These are phyloP conservation scores for Rosa hybrid DNA, from an alignment of 331 rosid genomes.

Conservation along the genomic window DNA sequence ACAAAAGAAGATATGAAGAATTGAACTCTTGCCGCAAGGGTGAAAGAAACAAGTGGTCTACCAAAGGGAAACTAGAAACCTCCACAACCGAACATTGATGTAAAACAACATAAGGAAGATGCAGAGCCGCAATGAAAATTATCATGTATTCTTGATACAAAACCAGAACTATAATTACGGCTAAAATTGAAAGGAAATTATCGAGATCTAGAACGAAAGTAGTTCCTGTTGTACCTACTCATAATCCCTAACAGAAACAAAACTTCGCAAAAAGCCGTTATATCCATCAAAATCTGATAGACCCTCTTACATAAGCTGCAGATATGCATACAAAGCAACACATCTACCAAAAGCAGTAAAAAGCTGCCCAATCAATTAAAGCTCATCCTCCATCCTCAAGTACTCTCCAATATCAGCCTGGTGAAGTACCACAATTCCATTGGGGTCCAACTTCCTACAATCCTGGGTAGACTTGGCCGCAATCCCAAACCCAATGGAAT, in stretches of 20 bases:
- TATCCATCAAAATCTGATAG: neutral
- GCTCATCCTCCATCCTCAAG: conserved; percentile 93
- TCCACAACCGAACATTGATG: neutral
- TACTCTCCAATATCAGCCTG: conserved; percentile 94
- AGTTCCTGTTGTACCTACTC: neutral
- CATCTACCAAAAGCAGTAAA: neutral
- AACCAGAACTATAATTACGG: neutral
- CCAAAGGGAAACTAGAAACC: neutral
- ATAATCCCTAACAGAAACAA: neutral
- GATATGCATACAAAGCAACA: neutral
- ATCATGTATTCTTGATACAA: neutral
- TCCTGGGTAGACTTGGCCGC: conserved; percentile 92
- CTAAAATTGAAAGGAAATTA: neutral
- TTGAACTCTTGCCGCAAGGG: neutral
- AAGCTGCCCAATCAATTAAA: conserved; percentile 33
- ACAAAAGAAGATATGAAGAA: neutral
- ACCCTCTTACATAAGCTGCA: neutral
- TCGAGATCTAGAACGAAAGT: neutral
- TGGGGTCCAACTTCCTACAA: conserved; percentile 92
- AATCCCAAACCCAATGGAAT: conserved; percentile 83
- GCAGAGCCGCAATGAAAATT: neutral
- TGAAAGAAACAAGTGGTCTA: neutral
- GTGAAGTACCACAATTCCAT: conserved; percentile 81
- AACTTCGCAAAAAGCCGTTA: neutral
- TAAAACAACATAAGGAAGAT: neutral